Evolutionary conservation across 495 filamentous ascomycete genomes (phyloP).

Genomic region (Penicillium macrosclerotiorum): DNA sequence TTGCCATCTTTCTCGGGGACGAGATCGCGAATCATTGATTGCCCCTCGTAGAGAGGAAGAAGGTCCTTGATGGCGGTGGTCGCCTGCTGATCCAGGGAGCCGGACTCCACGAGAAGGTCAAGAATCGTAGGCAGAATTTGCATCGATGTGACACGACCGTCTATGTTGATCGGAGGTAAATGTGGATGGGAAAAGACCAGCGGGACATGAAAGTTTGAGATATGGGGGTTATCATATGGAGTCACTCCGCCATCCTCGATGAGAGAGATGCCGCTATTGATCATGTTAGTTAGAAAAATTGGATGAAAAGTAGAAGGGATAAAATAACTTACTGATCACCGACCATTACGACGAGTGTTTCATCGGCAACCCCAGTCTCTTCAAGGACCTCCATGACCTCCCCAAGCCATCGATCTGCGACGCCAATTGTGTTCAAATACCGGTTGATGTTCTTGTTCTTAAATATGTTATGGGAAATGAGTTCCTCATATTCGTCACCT

Average conservation of each 20-base stretch:
- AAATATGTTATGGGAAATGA: constrained; percentile 23
- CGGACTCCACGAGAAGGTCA: constrained; percentile 36
- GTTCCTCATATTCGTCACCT: constrained; percentile 26
- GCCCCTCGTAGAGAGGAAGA: constrained; percentile 44
- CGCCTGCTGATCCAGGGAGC: constrained; percentile 25
- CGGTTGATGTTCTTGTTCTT: constrained; percentile 25
- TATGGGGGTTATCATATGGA: constrained; percentile 39
- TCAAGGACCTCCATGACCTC: constrained; percentile 35
- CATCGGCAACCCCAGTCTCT: constrained; percentile 37
- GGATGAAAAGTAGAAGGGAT: not conserved
- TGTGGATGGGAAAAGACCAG: constrained; percentile 40
- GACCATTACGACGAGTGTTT: constrained; percentile 42
- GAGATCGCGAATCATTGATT: constrained; percentile 38
- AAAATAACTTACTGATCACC: constrained; percentile 39
- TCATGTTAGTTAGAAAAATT: not conserved
- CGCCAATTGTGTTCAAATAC: constrained; percentile 42
- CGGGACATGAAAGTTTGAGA: constrained; percentile 39
- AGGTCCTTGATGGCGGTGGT: constrained; percentile 30
- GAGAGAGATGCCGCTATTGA: constrained; percentile 25
- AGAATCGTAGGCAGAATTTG: constrained; percentile 44
- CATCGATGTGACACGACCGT: constrained; percentile 31
- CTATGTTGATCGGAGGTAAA: constrained; percentile 35
- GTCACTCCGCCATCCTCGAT: constrained; percentile 31
- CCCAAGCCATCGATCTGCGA: constrained; percentile 36
- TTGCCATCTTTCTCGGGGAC: constrained; percentile 18